phyloP scores from a whole-genome alignment of 192 early-diverging fungal species.

The Backusella morwellensis region DNA sequence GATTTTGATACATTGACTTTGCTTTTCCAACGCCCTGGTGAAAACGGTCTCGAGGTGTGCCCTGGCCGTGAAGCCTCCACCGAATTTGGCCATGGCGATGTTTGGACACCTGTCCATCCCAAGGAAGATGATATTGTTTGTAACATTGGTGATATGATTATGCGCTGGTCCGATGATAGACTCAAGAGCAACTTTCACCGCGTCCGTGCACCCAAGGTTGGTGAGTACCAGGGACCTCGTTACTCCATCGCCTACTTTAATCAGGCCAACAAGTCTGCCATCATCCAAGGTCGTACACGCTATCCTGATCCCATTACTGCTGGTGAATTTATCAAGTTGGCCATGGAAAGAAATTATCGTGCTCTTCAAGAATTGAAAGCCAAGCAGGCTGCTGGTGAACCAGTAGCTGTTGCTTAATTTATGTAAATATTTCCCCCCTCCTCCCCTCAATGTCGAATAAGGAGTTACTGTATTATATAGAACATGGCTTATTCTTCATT shows the following conservation, averaged over 20 bases:
- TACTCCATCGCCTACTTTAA: conserved; percentile 31
- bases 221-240: conserved; percentile 20
- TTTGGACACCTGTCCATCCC: conserved; percentile 4
- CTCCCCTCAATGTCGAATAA: not conserved
- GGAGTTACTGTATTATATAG: conserved; percentile 13
- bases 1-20: conserved; percentile 29
- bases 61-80: not conserved
- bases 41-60: conserved; percentile 17
- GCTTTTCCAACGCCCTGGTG: conserved; percentile 19
- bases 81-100: not conserved
- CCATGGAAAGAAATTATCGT: conserved; percentile 30
- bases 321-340: conserved; percentile 22
- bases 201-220: conserved; percentile 17
- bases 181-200: conserved; percentile 32
- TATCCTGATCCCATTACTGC: conserved; percentile 28
- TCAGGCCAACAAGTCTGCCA: conserved; percentile 24
- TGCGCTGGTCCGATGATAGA: conserved; percentile 34
- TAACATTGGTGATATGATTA: conserved; percentile 38
- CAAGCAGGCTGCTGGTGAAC: not conserved
- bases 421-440: not conserved
- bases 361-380: not conserved
- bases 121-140: conserved; percentile 28
- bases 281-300: conserved; percentile 31
- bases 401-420: not conserved
- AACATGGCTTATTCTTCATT: conserved; percentile 12